Evolutionary conservation across 495 filamentous ascomycete species (phyloP), one percentile per base, ranked within the genome.

Genomic region (Daldinia vernicosa): DNA sequence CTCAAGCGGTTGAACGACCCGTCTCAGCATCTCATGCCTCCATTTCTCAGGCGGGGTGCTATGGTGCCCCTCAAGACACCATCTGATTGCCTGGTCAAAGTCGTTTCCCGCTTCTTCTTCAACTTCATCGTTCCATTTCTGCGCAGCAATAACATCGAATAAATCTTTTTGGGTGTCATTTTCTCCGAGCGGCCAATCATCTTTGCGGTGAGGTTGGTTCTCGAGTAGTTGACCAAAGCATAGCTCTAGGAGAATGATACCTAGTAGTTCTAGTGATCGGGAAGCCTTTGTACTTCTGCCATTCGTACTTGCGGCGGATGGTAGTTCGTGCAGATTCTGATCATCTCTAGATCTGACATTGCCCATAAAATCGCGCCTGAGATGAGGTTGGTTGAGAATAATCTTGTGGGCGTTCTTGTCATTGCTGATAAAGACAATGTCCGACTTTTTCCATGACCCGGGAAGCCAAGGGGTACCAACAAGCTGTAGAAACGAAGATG

Each of bases 101-200:
- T 79, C 80, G 1, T 55, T 53, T 0, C 81, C 80, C 0, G 76
- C 78, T 64, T 82, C 80, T 1, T 78, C 79, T 11, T 65, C 53
- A 0, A 78, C 80, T 15, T 64, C 56, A 2, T 67, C 47, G 28
- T 32, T 63, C 79, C 77, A 80, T 27, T 45, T 45, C n/a, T 45
- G 40, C n/a, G 40, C 40, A n/a, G n/a, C 6, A 26, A n/a, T 19
- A 3, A 22, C 15, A 17, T 45, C 40, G 17, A 45, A 45, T 17
- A 45, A 45, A 3, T 17, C 40, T 22, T 19, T 45, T 17, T 45
- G 40, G 6, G 6, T 45, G 15, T 45, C n/a, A 17, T 45, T 19
- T 19, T 45, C 40, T 8, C 40, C 40, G 8, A 17, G 5, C 0
- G 40, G 40, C 40, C 40, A 45, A 19, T 45, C 40, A 19, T 45